phyloP scores from a whole-genome alignment of 2,329 filamentous ascomycete genomes.

The Pleurostoma richardsiae region DNA sequence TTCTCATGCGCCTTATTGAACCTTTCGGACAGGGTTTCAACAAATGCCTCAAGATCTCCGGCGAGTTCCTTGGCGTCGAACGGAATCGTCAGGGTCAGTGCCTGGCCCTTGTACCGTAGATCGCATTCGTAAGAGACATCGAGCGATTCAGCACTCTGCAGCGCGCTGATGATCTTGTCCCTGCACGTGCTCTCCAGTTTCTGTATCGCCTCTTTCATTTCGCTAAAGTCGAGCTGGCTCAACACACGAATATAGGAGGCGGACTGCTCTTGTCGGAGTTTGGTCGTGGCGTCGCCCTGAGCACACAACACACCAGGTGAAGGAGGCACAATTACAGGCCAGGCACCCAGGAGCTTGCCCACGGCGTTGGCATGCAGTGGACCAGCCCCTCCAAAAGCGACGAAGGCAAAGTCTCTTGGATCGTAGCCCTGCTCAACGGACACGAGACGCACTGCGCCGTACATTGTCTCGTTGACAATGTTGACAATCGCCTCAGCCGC shows the following conservation, averaged over 20 bases:
- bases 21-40: conserved; percentile 24
- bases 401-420: conserved; percentile 42
- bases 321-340: conserved; percentile 47
- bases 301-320: conserved; percentile 44
- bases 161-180: conserved; percentile 29
- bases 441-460: conserved; percentile 42
- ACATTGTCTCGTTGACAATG: conserved; percentile 45
- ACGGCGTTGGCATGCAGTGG: conserved; percentile 45
- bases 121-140: conserved; percentile 34
- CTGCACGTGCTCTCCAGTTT: conserved; percentile 28
- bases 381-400: conserved; percentile 44
- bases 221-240: conserved; percentile 23
- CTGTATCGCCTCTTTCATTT: conserved; percentile 25
- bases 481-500: conserved; percentile 43
- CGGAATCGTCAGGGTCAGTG: conserved; percentile 27
- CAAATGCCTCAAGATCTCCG: conserved; percentile 19
- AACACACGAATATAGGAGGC: conserved; percentile 37
- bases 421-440: conserved; percentile 48
- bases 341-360: conserved; percentile 41
- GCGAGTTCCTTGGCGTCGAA: conserved; percentile 26
- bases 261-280: conserved; percentile 40
- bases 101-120: conserved; percentile 42
- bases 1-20: conserved; percentile 36
- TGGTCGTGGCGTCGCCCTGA: conserved; percentile 42
- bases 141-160: conserved; percentile 21